These are phyloP conservation scores for Linum trigynum DNA, from an alignment of 345 rosid genomes.

Conservation along the genomic window DNA sequence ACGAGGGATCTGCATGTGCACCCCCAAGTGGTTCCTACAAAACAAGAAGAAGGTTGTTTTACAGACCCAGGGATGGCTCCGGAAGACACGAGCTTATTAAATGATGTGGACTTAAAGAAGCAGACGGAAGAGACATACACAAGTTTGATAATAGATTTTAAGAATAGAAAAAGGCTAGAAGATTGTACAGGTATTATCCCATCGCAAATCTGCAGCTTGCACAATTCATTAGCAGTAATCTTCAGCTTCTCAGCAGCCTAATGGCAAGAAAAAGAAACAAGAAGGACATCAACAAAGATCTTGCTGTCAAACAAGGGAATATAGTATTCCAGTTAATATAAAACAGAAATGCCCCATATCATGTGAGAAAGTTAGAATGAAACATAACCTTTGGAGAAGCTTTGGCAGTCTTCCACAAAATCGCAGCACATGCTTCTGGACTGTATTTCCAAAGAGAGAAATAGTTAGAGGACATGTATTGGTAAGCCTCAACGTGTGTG, in stretches of 20 bases:
- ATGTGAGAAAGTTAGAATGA: neutral
- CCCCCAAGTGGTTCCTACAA: slow-evolving; percentile 17
- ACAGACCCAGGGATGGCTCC: neutral
- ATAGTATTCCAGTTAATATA: neutral
- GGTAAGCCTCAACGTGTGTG: neutral
- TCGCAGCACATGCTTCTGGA: slow-evolving; percentile 26
- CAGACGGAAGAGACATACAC: neutral
- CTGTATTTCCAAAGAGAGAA: slow-evolving; percentile 10
- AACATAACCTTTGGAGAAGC: slow-evolving; percentile 20
- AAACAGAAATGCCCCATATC: neutral
- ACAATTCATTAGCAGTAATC: slow-evolving; percentile 30
- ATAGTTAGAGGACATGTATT: neutral
- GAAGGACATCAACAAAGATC: neutral
- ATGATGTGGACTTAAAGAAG: neutral
- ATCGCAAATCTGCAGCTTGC: slow-evolving; percentile 23
- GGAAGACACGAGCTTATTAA: neutral
- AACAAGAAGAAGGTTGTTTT: neutral
- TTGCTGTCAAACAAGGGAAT: neutral
- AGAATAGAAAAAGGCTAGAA: neutral
- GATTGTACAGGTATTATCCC: slow-evolving; percentile 23
- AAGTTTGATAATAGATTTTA: neutral
- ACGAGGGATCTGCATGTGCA: slow-evolving; percentile 18
- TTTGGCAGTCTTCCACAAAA: slow-evolving; percentile 25
- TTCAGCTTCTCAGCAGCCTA: slow-evolving; percentile 26
- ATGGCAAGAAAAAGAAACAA: neutral